Conservation (phyloP, 768 basidiomycete species). For the Pholiota microspora region DNA sequence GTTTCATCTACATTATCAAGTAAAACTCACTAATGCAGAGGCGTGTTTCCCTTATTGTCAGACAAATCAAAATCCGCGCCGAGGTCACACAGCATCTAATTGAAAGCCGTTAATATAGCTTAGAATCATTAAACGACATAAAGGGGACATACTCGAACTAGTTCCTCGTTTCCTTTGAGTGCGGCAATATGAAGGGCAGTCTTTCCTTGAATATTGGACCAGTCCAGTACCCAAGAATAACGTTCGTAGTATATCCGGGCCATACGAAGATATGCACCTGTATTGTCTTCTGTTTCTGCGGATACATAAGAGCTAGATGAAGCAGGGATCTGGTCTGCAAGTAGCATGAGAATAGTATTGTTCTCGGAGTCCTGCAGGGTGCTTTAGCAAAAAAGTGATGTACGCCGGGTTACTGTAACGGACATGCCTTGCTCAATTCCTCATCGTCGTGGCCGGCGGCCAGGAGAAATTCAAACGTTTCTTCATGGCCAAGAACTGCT, state of each 20-base stretch:
- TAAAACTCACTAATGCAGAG: constrained; percentile 82
- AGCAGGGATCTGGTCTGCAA: constrained; percentile 77
- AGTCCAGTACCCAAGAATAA: constrained; percentile 85
- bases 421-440: constrained; percentile 82
- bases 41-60: constrained; percentile 90
- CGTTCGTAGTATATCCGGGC: constrained; percentile 83
- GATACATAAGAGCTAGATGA: constrained; percentile 43
- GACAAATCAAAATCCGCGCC: constrained; percentile 88
- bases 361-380: constrained; percentile 78
- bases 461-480: constrained; percentile 90
- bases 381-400: background rate
- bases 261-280: constrained; percentile 80
- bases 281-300: constrained; percentile 55
- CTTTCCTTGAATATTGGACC: constrained; percentile 88
- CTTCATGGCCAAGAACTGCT: constrained; percentile 83
- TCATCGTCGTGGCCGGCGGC: constrained; percentile 89
- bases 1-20: background rate
- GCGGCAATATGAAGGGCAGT: constrained; percentile 89
- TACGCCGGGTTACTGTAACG: constrained; percentile 5
- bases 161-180: constrained; percentile 84
- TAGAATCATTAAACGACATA: background rate
- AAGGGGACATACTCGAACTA: constrained; percentile 66
- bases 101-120: constrained; percentile 8
- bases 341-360: constrained; percentile 89
- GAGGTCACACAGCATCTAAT: constrained; percentile 86